These are phyloP conservation scores for Blastocystis sp. DNA, from an alignment of 352 stramenopile genomes.

Conservation along the genomic window DNA sequence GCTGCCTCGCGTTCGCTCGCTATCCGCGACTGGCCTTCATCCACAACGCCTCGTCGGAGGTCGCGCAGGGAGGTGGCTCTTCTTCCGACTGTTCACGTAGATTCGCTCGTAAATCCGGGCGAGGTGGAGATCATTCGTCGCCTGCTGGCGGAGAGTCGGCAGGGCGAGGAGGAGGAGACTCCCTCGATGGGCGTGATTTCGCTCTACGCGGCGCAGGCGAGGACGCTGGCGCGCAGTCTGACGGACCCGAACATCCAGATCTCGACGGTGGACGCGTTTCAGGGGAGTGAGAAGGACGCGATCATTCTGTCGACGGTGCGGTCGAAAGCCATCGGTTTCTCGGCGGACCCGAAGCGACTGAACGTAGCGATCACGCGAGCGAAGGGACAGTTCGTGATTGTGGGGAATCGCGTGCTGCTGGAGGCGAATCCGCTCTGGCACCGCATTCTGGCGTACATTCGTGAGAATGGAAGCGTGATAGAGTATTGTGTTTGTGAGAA, in stretches of 20 bases:
- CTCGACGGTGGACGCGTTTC: conserved; percentile 91
- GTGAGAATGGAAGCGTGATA: too few relatives aligned
- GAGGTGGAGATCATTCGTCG: neutral
- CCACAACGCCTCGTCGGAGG: neutral
- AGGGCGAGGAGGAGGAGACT: neutral
- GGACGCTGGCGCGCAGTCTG: neutral
- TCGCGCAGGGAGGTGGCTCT: neutral
- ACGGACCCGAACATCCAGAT: conserved; percentile 60
- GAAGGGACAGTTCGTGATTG: conserved; percentile 72
- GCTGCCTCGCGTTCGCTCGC: neutral
- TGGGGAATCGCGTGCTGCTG: conserved; percentile 61
- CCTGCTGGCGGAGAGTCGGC: neutral
- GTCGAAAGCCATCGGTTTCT: conserved; percentile 73
- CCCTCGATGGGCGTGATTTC: conserved; percentile 21
- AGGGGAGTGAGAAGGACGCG: conserved; percentile 93
- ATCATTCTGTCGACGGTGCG: conserved; percentile 92
- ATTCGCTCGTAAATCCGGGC: conserved; percentile 13
- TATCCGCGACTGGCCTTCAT: neutral
- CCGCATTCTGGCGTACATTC: neutral
- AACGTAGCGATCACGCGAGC: conserved; percentile 79
- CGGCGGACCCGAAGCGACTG: conserved; percentile 73
- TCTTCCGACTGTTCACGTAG: neutral
- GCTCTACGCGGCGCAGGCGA: neutral
- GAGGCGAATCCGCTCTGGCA: neutral
- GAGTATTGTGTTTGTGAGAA: too few relatives aligned